Evolutionary conservation across 805 yeast genomes (phyloP), one percentile per base, ranked within the genome.

Genomic region (Candida gorgasii): DNA sequence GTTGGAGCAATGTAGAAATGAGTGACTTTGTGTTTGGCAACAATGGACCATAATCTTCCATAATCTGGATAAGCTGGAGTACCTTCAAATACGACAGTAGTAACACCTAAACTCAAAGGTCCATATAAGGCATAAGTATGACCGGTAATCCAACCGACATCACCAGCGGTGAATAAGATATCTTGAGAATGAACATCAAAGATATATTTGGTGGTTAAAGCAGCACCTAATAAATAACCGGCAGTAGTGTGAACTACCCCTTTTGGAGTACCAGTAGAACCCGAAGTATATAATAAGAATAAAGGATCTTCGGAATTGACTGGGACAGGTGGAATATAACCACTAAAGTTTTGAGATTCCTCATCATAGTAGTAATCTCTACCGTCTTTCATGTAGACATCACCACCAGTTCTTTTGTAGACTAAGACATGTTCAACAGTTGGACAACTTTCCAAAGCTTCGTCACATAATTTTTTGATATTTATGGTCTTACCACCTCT

Each of bases 121-220:
- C 95, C 95, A 61, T 86, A 86, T 37, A 86, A 78, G 14, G 81
- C 89, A 56, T 86, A 86, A 8, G 93, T 76, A 67, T 86, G 95
- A 45, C 95, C 95, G 5, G 95, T 86, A 57, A 86, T 84, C 95
- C 95, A 86, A 57, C 95, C 95, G 41, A 86, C 84, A 67, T 86
- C 95, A 60, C 93, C 95, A 22, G 95, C 93, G 13, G 93, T 86
- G 74, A 86, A 86, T 44, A 86, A 72, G 11, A 80, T 71, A 59
- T 86, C 95, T 45, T 83, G 82, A 31, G 77, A 75, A 55, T 86
- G 89, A 30, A 84, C 73, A 63, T 86, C 95, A 63, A 86, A 86
- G 34, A 80, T 77, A 57, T 86, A 86, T 57, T 81, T 81, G 55
- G 89, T 82, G 36, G 92, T 79, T 58, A 86, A 51, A 43, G 82